These are phyloP conservation scores for Plasmodium yoelii DNA, from an alignment of 169 alveolate genomes.

Conservation along the genomic window DNA sequence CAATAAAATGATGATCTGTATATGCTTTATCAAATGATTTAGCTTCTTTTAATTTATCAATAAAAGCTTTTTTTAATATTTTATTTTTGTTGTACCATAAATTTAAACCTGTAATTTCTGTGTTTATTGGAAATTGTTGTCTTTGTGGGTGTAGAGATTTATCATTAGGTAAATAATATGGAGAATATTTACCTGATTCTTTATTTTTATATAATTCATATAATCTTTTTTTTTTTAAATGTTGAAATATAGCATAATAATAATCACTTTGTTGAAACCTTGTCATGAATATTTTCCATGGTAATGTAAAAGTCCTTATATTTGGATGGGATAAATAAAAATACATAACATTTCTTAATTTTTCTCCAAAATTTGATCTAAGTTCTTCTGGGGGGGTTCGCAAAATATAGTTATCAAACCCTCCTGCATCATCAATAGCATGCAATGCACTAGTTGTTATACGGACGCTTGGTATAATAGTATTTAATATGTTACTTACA, in stretches of 20 bases:
- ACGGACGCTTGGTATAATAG: slow-evolving; percentile 86
- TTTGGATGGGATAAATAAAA: slow-evolving; percentile 81
- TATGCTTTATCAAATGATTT: slow-evolving; percentile 83
- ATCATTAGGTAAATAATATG: slow-evolving; percentile 83
- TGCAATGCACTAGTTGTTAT: slow-evolving; percentile 90
- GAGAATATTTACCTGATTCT: slow-evolving; percentile 80
- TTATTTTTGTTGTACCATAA: slow-evolving; percentile 77
- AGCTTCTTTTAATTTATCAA: slow-evolving; percentile 78
- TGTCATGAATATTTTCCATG: slow-evolving; percentile 85
- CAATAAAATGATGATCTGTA: slow-evolving; percentile 84
- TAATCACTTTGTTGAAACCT: slow-evolving; percentile 79
- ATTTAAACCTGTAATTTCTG: slow-evolving; percentile 76
- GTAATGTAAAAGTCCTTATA: slow-evolving; percentile 75
- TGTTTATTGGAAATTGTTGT: slow-evolving; percentile 81
- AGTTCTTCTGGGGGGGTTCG: slow-evolving; percentile 91
- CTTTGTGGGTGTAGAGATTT: slow-evolving; percentile 60
- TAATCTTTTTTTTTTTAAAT: slow-evolving; percentile 77
- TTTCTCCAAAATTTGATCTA: slow-evolving; percentile 89
- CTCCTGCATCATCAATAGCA: slow-evolving; percentile 91
- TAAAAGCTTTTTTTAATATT: slow-evolving; percentile 56
- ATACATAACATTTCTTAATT: slow-evolving; percentile 87
- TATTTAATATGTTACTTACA: slow-evolving; percentile 83
- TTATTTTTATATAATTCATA: slow-evolving; percentile 67
- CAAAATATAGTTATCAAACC: slow-evolving; percentile 89
- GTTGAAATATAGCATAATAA: slow-evolving; percentile 81